These are phyloP conservation scores for Candida michaelii DNA, from an alignment of 805 yeast species.

Conservation along the genomic window DNA sequence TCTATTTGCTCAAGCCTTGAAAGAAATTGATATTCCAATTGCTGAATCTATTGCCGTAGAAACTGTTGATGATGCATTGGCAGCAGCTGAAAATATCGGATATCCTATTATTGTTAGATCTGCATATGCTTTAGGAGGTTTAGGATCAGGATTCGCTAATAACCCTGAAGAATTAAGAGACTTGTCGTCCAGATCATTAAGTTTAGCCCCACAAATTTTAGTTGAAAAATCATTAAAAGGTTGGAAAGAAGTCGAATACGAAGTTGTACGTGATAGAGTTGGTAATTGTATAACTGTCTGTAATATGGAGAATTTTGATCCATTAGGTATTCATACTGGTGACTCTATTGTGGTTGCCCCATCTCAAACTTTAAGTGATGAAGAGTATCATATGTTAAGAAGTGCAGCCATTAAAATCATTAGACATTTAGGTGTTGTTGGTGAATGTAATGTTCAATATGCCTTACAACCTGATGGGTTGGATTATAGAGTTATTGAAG, in stretches of 20 bases:
- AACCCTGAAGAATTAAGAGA: slow-evolving; percentile 81
- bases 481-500: slow-evolving; percentile 97
- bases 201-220: slow-evolving; percentile 90
- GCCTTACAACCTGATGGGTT: slow-evolving; percentile 95
- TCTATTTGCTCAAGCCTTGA: slow-evolving; percentile 91
- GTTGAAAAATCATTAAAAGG: slow-evolving; percentile 98
- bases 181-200: slow-evolving; percentile 84
- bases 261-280: slow-evolving; percentile 95
- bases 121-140: slow-evolving; percentile 95
- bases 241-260: slow-evolving; percentile 98
- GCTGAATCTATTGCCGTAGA: slow-evolving; percentile 92
- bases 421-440: slow-evolving; percentile 97
- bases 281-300: slow-evolving; percentile 99
- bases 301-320: slow-evolving; percentile 99
- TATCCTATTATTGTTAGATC: slow-evolving; percentile 97
- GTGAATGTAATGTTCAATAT: slow-evolving; percentile 98
- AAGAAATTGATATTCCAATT: slow-evolving; percentile 90
- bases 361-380: slow-evolving; percentile 94
- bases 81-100: slow-evolving; percentile 82
- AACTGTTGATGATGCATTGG: slow-evolving; percentile 75
- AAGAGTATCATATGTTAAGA: slow-evolving; percentile 96
- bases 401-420: slow-evolving; percentile 97
- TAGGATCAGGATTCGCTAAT: slow-evolving; percentile 97
- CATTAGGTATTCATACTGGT: slow-evolving; percentile 98
- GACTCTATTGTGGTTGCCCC: slow-evolving; percentile 99